Percentiles rank a stretch among this genome's conserved stretches.
Conservation (phyloP, 257 asterid genomes). For the Solanum chmielewskii region DNA sequence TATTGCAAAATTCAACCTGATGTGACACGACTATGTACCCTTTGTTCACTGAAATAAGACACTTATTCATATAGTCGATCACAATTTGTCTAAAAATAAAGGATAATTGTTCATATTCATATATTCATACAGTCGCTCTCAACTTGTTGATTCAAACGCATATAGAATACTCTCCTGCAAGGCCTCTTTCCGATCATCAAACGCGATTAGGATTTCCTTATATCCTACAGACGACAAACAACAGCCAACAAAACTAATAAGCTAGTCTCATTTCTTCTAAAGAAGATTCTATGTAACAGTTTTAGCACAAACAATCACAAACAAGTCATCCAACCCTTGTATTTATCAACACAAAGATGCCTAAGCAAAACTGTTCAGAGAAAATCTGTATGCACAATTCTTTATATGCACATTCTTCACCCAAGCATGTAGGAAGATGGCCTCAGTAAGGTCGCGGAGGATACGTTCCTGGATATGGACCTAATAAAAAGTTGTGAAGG, state of each 20-base stretch:
- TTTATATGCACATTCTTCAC: not conserved
- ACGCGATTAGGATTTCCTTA: not conserved
- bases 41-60: not conserved
- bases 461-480: conserved; percentile 29
- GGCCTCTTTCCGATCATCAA: not conserved
- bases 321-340: not conserved
- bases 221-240: not conserved
- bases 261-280: not conserved
- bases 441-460: conserved; percentile 35
- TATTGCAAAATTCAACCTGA: not conserved
- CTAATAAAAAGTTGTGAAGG: conserved; percentile 1
- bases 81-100: not conserved
- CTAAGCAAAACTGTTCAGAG: not conserved
- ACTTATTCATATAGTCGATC: not conserved
- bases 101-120: not conserved
- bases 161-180: not conserved
- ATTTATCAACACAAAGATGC: not conserved
- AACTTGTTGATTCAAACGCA: not conserved
- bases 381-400: not conserved
- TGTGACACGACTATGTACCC: not conserved
- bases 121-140: not conserved
- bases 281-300: not conserved
- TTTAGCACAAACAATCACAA: not conserved
- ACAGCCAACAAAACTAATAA: not conserved
- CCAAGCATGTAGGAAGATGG: not conserved